Conservation (phyloP, 805 yeast species). For the Zygosaccharomyces rouxii region DNA sequence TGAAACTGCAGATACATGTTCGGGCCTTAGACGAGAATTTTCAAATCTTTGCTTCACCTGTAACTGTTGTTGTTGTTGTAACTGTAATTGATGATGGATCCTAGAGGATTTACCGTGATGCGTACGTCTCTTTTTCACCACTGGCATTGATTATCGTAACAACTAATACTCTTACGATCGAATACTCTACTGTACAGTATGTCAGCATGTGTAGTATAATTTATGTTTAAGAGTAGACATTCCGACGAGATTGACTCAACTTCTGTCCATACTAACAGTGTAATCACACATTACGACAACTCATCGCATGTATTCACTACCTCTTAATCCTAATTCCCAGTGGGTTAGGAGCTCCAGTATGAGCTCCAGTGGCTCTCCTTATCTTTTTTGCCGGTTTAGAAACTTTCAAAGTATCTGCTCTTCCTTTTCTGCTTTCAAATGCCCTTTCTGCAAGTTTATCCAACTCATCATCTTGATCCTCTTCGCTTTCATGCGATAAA, state of each 20-base stretch:
- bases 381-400: neutral
- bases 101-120: constrained; percentile 22
- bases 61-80: constrained; percentile 18
- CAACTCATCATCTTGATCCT: constrained; percentile 12
- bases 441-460: constrained; percentile 5
- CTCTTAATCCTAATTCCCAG: constrained; percentile 23
- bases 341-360: constrained; percentile 8
- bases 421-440: constrained; percentile 1
- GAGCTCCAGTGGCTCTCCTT: neutral
- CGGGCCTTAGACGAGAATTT: constrained; percentile 27
- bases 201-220: neutral
- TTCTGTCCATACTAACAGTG: neutral
- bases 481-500: neutral
- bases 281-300: constrained; percentile 1
- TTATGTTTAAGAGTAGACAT: neutral
- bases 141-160: constrained; percentile 24
- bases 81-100: constrained; percentile 17
- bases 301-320: neutral
- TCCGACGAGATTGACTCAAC: neutral
- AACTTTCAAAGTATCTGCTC: neutral
- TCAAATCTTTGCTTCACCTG: constrained; percentile 21
- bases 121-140: constrained; percentile 26
- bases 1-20: constrained; percentile 22
- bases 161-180: no score
- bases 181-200: no score